Base-by-base conservation (phyloP, 805 yeast species). In the Danielia reshetovae region DNA sequence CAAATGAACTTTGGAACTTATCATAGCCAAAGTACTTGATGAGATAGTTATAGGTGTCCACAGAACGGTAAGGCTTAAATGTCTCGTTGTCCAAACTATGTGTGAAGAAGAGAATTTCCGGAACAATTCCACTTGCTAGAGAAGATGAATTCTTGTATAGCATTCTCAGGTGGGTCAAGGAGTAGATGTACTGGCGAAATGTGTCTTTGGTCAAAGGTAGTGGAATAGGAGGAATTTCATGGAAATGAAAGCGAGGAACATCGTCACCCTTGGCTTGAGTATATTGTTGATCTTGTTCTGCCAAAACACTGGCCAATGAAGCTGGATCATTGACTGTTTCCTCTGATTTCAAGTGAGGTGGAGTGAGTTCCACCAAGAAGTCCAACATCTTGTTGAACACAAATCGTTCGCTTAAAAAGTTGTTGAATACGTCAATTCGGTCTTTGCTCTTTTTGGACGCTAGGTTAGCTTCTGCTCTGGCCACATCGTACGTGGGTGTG, bases 1-100 rank as follows among this genome's bases (percentile, higher is more conserved):
- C 66, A 47, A 67, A 66, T 11, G 60, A 45, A 38, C 59, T 60
- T 43, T 68, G 72, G 45, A 62, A 55, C 42, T 66, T 66, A 30
- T 51, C 58, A 38, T 34, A 54, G 7, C 72, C 73, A 49, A 65
- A 68, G 42, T 47, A 68, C 32, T 62, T 51, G 35, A 68, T 66
- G 16, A 67, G 49, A 34, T 55, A 55, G 46, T 67, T 68, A 45
- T 55, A 68, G 2, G 72, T 62, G 8, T 60, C 54, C 4, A 52
- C 60, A 3, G 64, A 55, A 21, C 72, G 40, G 34, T 34, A 52
- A 2, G 47, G 49, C 33, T 56, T 57, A 48, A 48, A 64, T 28
- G 51, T 43, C 3, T 37, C 40, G 34, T 62, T 64, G 12, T 54
- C 57, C 21, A 66, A 40, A 18, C 52, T 54, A 39, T 67, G 72